Conservation (phyloP, 805 yeast species). For the Cyberlindnera xishuangbannaensis region DNA sequence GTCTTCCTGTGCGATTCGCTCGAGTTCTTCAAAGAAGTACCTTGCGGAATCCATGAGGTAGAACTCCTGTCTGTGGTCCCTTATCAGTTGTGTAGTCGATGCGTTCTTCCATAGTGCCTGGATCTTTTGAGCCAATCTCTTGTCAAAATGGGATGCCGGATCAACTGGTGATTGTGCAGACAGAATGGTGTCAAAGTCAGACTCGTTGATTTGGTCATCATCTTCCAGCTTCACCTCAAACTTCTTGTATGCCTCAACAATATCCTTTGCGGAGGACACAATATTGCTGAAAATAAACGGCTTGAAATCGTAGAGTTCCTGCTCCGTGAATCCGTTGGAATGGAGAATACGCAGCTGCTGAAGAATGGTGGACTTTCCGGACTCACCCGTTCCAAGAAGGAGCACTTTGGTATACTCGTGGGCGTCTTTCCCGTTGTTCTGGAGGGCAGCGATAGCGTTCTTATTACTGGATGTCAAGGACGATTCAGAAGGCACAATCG, state of each 20-base stretch:
- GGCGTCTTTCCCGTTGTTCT: slow-evolving; percentile 19
- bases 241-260: slow-evolving; percentile 60
- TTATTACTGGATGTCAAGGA: slow-evolving; percentile 12
- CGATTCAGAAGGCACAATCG: slow-evolving; percentile 20
- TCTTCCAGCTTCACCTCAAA: slow-evolving; percentile 32
- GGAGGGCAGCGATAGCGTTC: slow-evolving; percentile 2
- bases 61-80: slow-evolving; percentile 59
- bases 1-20: slow-evolving; percentile 50
- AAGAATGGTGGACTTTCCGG: slow-evolving; percentile 41
- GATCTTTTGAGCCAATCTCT: slow-evolving; percentile 42
- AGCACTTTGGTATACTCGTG: slow-evolving; percentile 62
- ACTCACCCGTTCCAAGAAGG: slow-evolving; percentile 75
- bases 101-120: slow-evolving; percentile 49
- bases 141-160: slow-evolving; percentile 47
- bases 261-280: slow-evolving; percentile 66
- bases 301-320: slow-evolving; percentile 67
- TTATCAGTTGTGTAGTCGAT: slow-evolving; percentile 50
- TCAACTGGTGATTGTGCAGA: slow-evolving; percentile 38
- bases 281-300: slow-evolving; percentile 77
- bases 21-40: slow-evolving; percentile 65
- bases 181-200: slow-evolving; percentile 22
- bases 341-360: slow-evolving; percentile 38
- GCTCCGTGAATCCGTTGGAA: slow-evolving; percentile 36
- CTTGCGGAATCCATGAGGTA: slow-evolving; percentile 82
- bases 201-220: slow-evolving; percentile 25